These are phyloP conservation scores for Beauveria sp. DNA, from an alignment of 2,329 filamentous ascomycete species.

Conservation along the genomic window DNA sequence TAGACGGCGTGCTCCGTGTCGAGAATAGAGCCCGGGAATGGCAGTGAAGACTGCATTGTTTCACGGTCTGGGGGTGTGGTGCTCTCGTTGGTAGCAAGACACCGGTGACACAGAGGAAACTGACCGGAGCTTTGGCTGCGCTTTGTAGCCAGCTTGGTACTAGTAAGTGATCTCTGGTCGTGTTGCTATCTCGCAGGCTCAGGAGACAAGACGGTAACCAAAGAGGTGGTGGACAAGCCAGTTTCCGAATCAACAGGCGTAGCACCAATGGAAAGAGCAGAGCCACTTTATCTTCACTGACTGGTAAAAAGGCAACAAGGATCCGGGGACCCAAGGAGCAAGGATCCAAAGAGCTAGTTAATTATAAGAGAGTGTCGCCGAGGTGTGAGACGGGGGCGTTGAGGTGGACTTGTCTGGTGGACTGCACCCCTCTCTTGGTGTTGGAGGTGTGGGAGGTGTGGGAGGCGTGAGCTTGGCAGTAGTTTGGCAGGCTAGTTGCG, in stretches of 20 bases:
- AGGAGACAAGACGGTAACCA: neutral
- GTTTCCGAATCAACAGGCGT: neutral
- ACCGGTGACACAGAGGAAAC: neutral
- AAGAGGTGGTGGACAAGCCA: neutral
- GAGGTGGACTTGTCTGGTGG: constrained; percentile 3
- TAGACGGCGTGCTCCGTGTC: neutral
- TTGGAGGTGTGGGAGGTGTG: neutral
- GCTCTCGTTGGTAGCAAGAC: neutral
- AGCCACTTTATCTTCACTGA: constrained; percentile 4
- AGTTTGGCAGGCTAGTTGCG: neutral
- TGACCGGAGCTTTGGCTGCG: neutral
- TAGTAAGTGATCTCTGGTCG: neutral
- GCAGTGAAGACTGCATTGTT: neutral
- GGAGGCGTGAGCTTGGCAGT: neutral
- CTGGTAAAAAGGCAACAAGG: neutral
- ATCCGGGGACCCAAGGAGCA: neutral
- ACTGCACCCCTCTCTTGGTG: neutral
- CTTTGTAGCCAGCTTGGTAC: neutral
- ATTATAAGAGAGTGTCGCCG: constrained; percentile 4
- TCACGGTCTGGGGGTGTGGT: neutral
- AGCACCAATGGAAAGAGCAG: constrained; percentile 6
- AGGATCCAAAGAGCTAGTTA: neutral
- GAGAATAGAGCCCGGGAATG: neutral
- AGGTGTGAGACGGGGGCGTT: constrained; percentile 7
- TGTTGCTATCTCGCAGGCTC: neutral